Evolutionary conservation across 2,329 filamentous ascomycete species (phyloP).

Genomic region (Fusarium drepaniforme): DNA sequence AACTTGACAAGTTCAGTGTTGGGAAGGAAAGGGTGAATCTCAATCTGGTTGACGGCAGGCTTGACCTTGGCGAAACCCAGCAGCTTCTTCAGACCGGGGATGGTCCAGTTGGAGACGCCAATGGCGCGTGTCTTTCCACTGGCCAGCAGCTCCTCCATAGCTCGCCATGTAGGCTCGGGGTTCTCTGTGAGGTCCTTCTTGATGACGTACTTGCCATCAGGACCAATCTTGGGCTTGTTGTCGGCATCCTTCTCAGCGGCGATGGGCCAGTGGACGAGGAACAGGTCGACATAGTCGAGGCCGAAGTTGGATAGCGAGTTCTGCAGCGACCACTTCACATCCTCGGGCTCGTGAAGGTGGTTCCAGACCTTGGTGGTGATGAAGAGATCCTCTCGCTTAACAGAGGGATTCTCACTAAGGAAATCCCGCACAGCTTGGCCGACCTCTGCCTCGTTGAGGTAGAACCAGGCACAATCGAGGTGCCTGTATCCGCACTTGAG

Average conservation of each 20-base stretch:
- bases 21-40: constrained; percentile 52
- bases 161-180: constrained; percentile 63
- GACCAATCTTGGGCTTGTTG: constrained; percentile 57
- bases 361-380: constrained; percentile 74
- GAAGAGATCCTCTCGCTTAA: constrained; percentile 56
- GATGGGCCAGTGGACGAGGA: constrained; percentile 63
- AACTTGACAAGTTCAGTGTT: constrained; percentile 64
- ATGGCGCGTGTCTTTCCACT: constrained; percentile 58
- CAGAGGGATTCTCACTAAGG: constrained; percentile 38
- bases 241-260: constrained; percentile 58
- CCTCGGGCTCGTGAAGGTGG: constrained; percentile 61
- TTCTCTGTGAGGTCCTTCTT: constrained; percentile 57
- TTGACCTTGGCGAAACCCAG: constrained; percentile 56
- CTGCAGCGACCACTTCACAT: constrained; percentile 62
- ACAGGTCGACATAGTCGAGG: constrained; percentile 66
- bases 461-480: constrained; percentile 62
- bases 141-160: constrained; percentile 63
- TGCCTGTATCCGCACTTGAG: constrained; percentile 59
- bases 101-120: constrained; percentile 65
- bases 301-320: constrained; percentile 62
- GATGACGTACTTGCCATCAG: constrained; percentile 61
- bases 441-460: constrained; percentile 59
- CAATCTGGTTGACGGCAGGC: constrained; percentile 64
- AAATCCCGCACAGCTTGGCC: constrained; percentile 56
- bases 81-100: constrained; percentile 51